These are phyloP conservation scores for Apiospora rasikravindrae DNA, from an alignment of 2,329 filamentous ascomycete genomes.

Conservation along the genomic window DNA sequence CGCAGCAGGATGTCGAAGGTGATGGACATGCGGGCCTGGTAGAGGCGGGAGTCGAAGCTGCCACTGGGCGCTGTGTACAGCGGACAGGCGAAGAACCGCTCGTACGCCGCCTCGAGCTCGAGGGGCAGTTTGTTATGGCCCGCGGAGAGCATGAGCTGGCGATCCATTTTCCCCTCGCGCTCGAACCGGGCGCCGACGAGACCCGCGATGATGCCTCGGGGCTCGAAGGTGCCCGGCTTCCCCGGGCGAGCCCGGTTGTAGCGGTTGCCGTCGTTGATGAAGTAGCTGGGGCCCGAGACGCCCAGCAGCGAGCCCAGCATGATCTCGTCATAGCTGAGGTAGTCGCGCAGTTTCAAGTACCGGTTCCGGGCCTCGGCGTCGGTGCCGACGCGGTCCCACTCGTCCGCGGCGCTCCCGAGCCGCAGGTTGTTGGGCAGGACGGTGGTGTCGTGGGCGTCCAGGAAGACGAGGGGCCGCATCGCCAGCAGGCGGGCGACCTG, in stretches of 20 bases:
- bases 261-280: conserved; percentile 38
- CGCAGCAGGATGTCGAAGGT: conserved; percentile 35
- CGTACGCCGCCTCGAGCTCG: conserved; percentile 30
- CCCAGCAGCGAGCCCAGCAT: conserved; percentile 40
- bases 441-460: conserved; percentile 30
- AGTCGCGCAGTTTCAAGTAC: conserved; percentile 30
- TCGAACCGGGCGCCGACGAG: conserved; percentile 42
- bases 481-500: conserved; percentile 34
- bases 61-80: background rate
- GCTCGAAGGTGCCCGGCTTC: conserved; percentile 29
- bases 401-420: conserved; percentile 15
- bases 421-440: conserved; percentile 28
- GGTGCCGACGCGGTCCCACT: conserved; percentile 38
- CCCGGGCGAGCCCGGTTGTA: conserved; percentile 27
- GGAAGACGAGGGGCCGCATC: conserved; percentile 35
- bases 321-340: conserved; percentile 43
- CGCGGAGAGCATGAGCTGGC: background rate
- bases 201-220: conserved; percentile 38
- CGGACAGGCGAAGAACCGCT: conserved; percentile 30
- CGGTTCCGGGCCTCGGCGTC: conserved; percentile 27
- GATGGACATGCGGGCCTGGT: conserved; percentile 35
- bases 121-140: conserved; percentile 27
- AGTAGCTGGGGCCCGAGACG: conserved; percentile 37
- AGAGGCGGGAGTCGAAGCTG: conserved; percentile 32
- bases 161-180: conserved; percentile 37